Evolutionary conservation across 352 stramenopile genomes (phyloP), one percentile per base, ranked within the genome.

Genomic region (Globisporangium radiosum): DNA sequence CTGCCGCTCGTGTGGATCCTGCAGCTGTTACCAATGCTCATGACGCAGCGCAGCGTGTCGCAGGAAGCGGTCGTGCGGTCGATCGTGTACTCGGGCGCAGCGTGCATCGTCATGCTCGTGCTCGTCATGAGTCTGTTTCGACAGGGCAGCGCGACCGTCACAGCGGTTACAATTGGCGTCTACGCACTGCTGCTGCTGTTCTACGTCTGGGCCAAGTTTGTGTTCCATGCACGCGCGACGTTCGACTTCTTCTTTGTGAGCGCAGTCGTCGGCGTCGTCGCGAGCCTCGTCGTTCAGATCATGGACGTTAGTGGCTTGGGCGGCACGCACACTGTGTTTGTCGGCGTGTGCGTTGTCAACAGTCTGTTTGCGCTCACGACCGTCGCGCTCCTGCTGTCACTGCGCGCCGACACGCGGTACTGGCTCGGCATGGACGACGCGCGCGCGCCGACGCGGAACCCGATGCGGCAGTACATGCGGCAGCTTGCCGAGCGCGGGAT

Each of bases 241-340:
- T 95, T 90, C 56, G 83, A 95, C 45, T 91, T 92, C 43, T 91
- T 90, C 66, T 92, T 95, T 62, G 50, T 88, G 7, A 59, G 72
- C 3, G 81, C 77, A 2, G 74, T 90, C 17, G 15, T 85, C 14
- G 74, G 73, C 7, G 76, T 71, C 0, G 40, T 78, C 0, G 67
- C 66, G 13, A 76, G 78, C 37, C 71, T 92, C 45, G 65, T 65
- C 0, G 76, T 87, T 37, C 70, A 81, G n/a, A 65, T 73, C 25
- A 70, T 89, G 52, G 70, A 76, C 2, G 59, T 89, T 5, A 56
- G 54, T 5, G 60, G 70, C n/a, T 42, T 71, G 13, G 62, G 68
- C 14, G 52, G 65, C 7, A 64, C 56, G 4, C 64, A 61, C 0
- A 64, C 58, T 7, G 52, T 77, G 10, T 76, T 79, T 7, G 65